Evolutionary conservation across 305 asterid species (phyloP).

Genomic region (Solanum hybrid): DNA sequence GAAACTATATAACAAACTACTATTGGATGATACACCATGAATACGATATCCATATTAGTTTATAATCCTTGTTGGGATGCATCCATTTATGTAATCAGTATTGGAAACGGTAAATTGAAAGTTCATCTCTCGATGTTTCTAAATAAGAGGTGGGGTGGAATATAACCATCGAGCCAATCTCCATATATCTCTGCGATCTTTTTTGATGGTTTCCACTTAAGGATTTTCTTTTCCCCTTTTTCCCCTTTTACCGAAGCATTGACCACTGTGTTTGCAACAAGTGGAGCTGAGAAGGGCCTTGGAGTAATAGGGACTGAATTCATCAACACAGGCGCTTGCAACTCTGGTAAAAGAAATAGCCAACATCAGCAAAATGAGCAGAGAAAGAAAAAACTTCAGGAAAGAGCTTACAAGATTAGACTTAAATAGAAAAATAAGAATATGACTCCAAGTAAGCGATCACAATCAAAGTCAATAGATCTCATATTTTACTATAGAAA

Average conservation of each 20-base stretch:
- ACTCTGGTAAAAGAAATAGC: constrained; percentile 23
- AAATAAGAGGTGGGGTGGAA: not conserved
- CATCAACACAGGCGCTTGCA: constrained; percentile 13
- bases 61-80: not conserved
- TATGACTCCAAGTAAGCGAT: not conserved
- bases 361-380: not conserved
- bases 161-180: not conserved
- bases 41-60: too few species aligned
- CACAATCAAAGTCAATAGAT: not conserved
- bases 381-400: not conserved
- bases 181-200: not conserved
- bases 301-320: constrained; percentile 13
- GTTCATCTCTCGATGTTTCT: not conserved
- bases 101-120: not conserved
- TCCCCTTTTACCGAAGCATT: not conserved
- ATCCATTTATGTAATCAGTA: not conserved
- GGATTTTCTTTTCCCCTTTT: not conserved
- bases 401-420: not conserved
- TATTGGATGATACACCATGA: not conserved
- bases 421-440: not conserved
- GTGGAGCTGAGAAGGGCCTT: constrained; percentile 20
- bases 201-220: not conserved
- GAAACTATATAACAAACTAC: not conserved
- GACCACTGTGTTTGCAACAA: not conserved
- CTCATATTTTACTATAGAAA: not conserved